These are phyloP conservation scores for Kandelia obovata DNA, from an alignment of 345 rosid genomes.

Conservation along the genomic window DNA sequence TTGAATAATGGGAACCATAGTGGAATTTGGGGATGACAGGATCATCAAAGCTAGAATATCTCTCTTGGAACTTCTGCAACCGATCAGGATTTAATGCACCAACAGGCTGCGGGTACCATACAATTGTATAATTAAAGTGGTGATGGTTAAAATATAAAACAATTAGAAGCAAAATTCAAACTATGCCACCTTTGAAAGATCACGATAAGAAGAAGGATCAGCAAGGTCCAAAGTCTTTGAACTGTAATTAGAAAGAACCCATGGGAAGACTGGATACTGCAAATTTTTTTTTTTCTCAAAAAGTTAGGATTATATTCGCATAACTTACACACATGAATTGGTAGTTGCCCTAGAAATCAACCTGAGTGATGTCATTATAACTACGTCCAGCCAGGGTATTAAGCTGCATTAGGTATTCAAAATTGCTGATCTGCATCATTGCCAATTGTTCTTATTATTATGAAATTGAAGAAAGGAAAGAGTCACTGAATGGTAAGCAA, in stretches of 20 bases:
- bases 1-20: conserved; percentile 97
- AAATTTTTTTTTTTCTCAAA: conserved; percentile 15
- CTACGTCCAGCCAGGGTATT: conserved; percentile 98
- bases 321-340: neutral
- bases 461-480: conserved; percentile 16
- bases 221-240: conserved; percentile 77
- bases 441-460: conserved; percentile 12
- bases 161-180: conserved; percentile 29
- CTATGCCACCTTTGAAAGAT: conserved; percentile 82
- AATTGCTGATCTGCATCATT: conserved; percentile 90
- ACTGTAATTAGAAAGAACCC: conserved; percentile 85
- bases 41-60: conserved; percentile 96
- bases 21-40: conserved; percentile 98
- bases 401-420: conserved; percentile 92
- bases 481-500: neutral
- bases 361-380: conserved; percentile 99
- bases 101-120: conserved; percentile 68
- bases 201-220: conserved; percentile 81
- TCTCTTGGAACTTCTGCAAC: conserved; percentile 79
- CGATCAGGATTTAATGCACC: conserved; percentile 89
- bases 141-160: conserved; percentile 13
- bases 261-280: conserved; percentile 99
- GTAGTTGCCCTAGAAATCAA: conserved; percentile 16
- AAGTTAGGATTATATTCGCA: conserved; percentile 14
- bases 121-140: conserved; percentile 20